Evolutionary conservation across 805 yeast species (phyloP).

Genomic region (Yueomyces sp.): DNA sequence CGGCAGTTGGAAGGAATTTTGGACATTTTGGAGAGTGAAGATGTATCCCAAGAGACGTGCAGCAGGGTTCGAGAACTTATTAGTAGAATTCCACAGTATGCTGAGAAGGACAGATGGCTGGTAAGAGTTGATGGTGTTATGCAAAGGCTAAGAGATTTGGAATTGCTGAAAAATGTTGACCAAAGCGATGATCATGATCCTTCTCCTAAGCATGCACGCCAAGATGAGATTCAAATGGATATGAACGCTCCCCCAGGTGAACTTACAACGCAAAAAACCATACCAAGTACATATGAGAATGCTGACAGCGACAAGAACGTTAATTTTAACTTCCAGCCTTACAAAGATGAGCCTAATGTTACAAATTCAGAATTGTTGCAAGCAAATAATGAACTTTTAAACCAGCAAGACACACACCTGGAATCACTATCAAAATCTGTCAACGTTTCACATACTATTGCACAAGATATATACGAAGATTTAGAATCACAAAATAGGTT

Average conservation of each 20-base stretch:
- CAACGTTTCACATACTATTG: slow-evolving; percentile 30
- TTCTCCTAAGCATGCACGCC: background rate
- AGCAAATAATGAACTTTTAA: slow-evolving; percentile 35
- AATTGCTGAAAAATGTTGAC: background rate
- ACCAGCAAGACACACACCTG: slow-evolving; percentile 34
- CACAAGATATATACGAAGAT: slow-evolving; percentile 36
- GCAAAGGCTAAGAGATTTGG: background rate
- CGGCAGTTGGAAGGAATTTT: slow-evolving; percentile 10
- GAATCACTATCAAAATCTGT: slow-evolving; percentile 30
- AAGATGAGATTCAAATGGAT: background rate
- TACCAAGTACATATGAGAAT: slow-evolving; percentile 8
- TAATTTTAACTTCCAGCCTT: slow-evolving; percentile 10
- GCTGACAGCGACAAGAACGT: slow-evolving; percentile 12
- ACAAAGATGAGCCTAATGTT: slow-evolving; percentile 8
- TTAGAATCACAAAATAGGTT: slow-evolving; percentile 33
- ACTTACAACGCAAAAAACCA: background rate
- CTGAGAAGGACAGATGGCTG: slow-evolving; percentile 5
- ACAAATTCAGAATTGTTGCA: slow-evolving; percentile 27
- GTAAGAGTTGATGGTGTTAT: slow-evolving; percentile 1
- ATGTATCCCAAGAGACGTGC: slow-evolving; percentile 1
- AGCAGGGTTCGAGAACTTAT: slow-evolving; percentile 1
- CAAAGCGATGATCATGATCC: too few relatives aligned
- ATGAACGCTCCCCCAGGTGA: background rate
- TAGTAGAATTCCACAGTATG: slow-evolving; percentile 9
- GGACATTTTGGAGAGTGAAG: slow-evolving; percentile 5